Conservation (phyloP, 768 basidiomycete species). For the Collybiopsis confluens region DNA sequence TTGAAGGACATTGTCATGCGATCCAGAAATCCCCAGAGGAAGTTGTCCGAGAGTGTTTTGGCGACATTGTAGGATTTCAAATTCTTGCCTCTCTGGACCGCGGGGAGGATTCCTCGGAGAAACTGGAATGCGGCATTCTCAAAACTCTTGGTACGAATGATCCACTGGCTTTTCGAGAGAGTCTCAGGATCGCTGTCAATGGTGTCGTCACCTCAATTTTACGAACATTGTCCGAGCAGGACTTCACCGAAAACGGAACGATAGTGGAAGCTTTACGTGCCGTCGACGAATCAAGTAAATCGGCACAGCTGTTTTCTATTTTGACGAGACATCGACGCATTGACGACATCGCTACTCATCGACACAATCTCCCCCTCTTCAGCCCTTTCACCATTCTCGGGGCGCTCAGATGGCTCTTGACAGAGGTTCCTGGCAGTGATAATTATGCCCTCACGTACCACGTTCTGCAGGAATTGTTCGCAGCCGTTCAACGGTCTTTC, state of each 20-base stretch:
- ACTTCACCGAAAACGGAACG: conserved; percentile 46
- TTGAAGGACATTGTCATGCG: conserved; percentile 59
- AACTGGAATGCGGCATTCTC: conserved; percentile 32
- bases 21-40: conserved; percentile 43
- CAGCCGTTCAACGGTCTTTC: conserved; percentile 57
- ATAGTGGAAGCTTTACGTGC: conserved; percentile 38
- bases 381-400: conserved; percentile 43
- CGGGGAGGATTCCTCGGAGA: conserved; percentile 13
- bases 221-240: conserved; percentile 63
- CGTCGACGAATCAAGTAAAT: conserved; percentile 29
- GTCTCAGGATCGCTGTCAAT: conserved; percentile 45
- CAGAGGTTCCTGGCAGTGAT: conserved; percentile 35
- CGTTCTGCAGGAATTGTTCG: conserved; percentile 68
- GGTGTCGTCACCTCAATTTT: conserved; percentile 56
- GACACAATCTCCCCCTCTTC: conserved; percentile 64
- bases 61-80: conserved; percentile 63
- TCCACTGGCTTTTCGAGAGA: conserved; percentile 27
- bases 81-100: conserved; percentile 45
- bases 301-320: conserved; percentile 40
- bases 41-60: conserved; percentile 60
- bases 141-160: conserved; percentile 26
- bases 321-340: conserved; percentile 49
- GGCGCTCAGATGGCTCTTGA: conserved; percentile 58
- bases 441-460: conserved; percentile 68
- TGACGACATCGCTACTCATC: conserved; percentile 48